These are phyloP conservation scores for Ceratocystis alfenasii DNA, from an alignment of 2,329 filamentous ascomycete genomes.

Conservation along the genomic window DNA sequence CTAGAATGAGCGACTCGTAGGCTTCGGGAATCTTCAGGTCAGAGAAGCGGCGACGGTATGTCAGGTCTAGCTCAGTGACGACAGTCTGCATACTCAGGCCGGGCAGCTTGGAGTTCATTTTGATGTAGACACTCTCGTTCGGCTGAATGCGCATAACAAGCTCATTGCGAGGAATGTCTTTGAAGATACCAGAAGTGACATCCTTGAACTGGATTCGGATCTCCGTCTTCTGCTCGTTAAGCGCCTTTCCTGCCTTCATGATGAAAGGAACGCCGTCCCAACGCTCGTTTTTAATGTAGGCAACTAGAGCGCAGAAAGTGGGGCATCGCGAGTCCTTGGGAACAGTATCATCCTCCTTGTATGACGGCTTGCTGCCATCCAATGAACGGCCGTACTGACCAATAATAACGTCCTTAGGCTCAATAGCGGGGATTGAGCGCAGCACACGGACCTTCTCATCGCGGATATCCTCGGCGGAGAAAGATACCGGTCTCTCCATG, in stretches of 20 bases:
- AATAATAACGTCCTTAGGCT: constrained; percentile 99
- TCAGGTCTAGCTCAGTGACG: constrained; percentile 93
- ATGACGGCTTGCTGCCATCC: constrained; percentile 89
- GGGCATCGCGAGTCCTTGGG: constrained; percentile 95
- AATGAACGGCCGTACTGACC: constrained; percentile 95
- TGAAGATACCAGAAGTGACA: constrained; percentile 97
- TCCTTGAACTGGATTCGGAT: constrained; percentile 99
- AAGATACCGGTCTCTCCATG: constrained; percentile 97
- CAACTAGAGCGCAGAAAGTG: constrained; percentile 93
- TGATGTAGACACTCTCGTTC: constrained; percentile 99
- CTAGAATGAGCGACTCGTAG: constrained; percentile 93
- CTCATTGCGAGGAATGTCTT: constrained; percentile 98
- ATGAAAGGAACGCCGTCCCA: constrained; percentile 99
- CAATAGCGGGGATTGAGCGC: constrained; percentile 81
- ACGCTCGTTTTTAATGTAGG: constrained; percentile 98
- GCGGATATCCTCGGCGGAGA: constrained; percentile 94
- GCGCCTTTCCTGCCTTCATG: constrained; percentile 94
- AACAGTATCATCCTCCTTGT: constrained; percentile 98
- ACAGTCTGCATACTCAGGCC: constrained; percentile 99
- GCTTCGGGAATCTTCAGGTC: constrained; percentile 99
- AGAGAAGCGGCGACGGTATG: constrained; percentile 95
- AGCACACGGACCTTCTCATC: constrained; percentile 98
- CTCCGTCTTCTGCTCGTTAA: constrained; percentile 99
- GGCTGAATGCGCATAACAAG: constrained; percentile 98
- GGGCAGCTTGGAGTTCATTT: constrained; percentile 99